A percentile compares a stretch with the other conserved stretches of the same genome.
Conservation (phyloP, 257 asterid species). For the Solanum dulcamara region DNA sequence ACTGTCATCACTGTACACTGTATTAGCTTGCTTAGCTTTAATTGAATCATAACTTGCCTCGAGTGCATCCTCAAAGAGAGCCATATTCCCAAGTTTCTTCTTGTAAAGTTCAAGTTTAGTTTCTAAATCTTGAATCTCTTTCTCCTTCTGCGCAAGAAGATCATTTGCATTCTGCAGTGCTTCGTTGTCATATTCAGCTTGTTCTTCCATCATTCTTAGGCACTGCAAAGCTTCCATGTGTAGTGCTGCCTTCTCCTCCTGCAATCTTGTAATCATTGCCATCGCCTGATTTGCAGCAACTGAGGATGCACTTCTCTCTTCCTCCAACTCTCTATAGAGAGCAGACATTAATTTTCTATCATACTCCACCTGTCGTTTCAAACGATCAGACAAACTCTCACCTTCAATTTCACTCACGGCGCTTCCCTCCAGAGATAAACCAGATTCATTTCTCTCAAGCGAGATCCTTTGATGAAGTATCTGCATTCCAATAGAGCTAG, state of each 20-base stretch:
- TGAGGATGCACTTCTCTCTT: slow-evolving; percentile 81
- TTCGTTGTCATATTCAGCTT: slow-evolving; percentile 71
- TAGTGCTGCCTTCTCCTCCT: slow-evolving; percentile 77
- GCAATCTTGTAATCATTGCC: slow-evolving; percentile 91
- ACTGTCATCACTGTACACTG: neutral
- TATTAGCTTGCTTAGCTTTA: slow-evolving; percentile 5
- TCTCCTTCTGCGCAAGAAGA: slow-evolving; percentile 49
- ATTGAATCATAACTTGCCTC: slow-evolving; percentile 13
- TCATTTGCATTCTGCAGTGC: slow-evolving; percentile 56
- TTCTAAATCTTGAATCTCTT: slow-evolving; percentile 37
- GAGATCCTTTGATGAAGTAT: slow-evolving; percentile 57
- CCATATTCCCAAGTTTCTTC: slow-evolving; percentile 20
- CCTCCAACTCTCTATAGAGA: slow-evolving; percentile 75
- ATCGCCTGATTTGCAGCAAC: slow-evolving; percentile 83
- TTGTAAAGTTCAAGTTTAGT: slow-evolving; percentile 35
- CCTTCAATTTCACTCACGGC: slow-evolving; percentile 71
- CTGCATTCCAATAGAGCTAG: slow-evolving; percentile 34
- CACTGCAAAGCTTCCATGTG: slow-evolving; percentile 82
- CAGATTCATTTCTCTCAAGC: slow-evolving; percentile 79
- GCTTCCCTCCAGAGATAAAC: slow-evolving; percentile 62
- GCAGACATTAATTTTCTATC: slow-evolving; percentile 46
- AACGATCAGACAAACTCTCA: slow-evolving; percentile 52
- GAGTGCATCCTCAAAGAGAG: slow-evolving; percentile 6
- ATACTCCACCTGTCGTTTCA: slow-evolving; percentile 71
- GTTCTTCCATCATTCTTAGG: slow-evolving; percentile 81